Evolutionary conservation across 768 basidiomycete species (phyloP).

Genomic region (Tulasnella sp.): DNA sequence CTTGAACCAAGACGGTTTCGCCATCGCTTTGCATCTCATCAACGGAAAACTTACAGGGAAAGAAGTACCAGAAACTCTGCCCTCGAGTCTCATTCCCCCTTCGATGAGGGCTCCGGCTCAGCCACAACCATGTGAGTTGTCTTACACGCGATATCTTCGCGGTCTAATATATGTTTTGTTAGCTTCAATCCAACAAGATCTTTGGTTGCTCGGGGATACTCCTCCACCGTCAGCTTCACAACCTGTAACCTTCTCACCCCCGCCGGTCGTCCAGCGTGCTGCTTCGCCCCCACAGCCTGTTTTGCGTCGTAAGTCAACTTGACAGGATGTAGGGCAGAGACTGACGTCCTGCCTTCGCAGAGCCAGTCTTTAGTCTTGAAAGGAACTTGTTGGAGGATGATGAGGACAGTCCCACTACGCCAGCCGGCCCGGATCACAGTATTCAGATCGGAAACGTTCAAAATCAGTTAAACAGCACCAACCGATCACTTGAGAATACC

Average conservation of each 20-base stretch:
- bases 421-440: conserved; percentile 65
- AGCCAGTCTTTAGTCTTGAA: not conserved
- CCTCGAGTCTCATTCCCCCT: conserved; percentile 74
- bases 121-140: conserved; percentile 15
- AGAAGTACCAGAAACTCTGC: conserved; percentile 68
- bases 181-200: conserved; percentile 37
- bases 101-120: conserved; percentile 52
- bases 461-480: conserved; percentile 81
- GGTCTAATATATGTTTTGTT: not conserved
- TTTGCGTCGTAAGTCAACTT: conserved; percentile 1
- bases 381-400: conserved; percentile 72
- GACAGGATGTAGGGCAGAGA: no score
- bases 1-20: conserved; percentile 87
- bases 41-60: conserved; percentile 77
- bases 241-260: conserved; percentile 13
- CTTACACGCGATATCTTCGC: not conserved
- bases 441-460: conserved; percentile 84
- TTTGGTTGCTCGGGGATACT: conserved; percentile 45
- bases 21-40: conserved; percentile 92
- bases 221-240: conserved; percentile 36
- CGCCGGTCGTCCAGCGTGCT: not conserved
- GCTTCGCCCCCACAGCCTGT: not conserved
- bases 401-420: conserved; percentile 40
- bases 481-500: conserved; percentile 60
- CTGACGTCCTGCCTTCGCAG: not conserved